Evolutionary conservation across 345 rosid species (phyloP).

Genomic region (Xanthoceras sorbifolium): DNA sequence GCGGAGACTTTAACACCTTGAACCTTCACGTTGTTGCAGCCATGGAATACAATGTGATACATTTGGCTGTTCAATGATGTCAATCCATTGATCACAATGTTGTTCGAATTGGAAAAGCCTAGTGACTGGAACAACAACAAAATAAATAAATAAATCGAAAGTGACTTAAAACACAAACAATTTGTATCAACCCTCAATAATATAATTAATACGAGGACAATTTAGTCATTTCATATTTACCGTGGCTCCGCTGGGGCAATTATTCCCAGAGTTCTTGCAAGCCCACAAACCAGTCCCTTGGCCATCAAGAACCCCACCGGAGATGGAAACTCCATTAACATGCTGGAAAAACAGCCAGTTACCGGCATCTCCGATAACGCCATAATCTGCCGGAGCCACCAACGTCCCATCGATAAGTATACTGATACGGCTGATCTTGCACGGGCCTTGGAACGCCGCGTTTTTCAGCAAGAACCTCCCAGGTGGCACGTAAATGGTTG

Average conservation of each 20-base stretch:
- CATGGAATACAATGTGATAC: slow-evolving; percentile 60
- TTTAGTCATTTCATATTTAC: slow-evolving; percentile 31
- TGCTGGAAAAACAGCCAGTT: slow-evolving; percentile 54
- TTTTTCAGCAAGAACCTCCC: slow-evolving; percentile 52
- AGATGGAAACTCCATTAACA: slow-evolving; percentile 52
- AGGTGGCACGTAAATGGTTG: slow-evolving; percentile 55
- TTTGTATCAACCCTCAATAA: background rate
- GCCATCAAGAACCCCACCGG: slow-evolving; percentile 64
- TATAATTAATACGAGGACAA: background rate
- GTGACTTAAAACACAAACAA: too few relatives aligned
- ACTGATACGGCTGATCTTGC: slow-evolving; percentile 43
- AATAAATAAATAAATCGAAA: background rate
- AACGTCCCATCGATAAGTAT: slow-evolving; percentile 64
- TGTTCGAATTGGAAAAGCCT: slow-evolving; percentile 49
- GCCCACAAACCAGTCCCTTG: slow-evolving; percentile 66
- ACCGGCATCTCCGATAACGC: slow-evolving; percentile 27
- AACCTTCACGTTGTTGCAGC: slow-evolving; percentile 52
- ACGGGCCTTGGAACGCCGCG: slow-evolving; percentile 56
- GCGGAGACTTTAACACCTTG: slow-evolving; percentile 52
- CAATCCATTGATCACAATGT: slow-evolving; percentile 52
- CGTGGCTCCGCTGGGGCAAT: slow-evolving; percentile 70
- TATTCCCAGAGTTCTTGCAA: slow-evolving; percentile 50
- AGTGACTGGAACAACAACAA: slow-evolving; percentile 53
- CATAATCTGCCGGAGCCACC: slow-evolving; percentile 56
- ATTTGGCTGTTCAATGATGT: slow-evolving; percentile 67